Base-by-base conservation (phyloP, 139 green algal genomes). In the Coccomyxa sp. region DNA sequence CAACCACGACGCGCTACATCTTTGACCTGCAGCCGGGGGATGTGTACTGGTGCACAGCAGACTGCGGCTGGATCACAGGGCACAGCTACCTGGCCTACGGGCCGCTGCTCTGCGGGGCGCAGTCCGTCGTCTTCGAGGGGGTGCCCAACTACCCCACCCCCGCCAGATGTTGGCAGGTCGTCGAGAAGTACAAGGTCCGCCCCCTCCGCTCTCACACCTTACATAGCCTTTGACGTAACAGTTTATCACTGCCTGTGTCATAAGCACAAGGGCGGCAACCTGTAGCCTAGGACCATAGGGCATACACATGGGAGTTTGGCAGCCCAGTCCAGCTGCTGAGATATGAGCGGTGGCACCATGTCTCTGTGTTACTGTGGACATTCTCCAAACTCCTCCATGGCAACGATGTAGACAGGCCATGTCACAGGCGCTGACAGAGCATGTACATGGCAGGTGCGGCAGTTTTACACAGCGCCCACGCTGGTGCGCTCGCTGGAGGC, bases 21-120 rank as follows among this genome's bases (percentile, higher is more conserved):
- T 83, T 83, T 55, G 89, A 96, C 80, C 77, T 96, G 79, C 85
- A 93, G 55, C 84, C 81, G 1, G 91, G 86, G 0, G 95, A 98
- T 79, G 84, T 98, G 3, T 99, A 94, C 85, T 98, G 93, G 95
- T 97, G 90, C 87, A 98, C 94, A 27, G 96, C 95, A 3, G 95
- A 98, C 85, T 98, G 95, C 83, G 96, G 96, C 31, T 99, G 96
- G 96, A 98, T 99, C 87, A 99, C 96, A 0, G 79, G 93, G 12
- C 94, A 97, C 90, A 90, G 88, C 6, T 97, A 96, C 87, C 81
- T 96, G 6, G 88, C 92, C 9, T 97, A 94, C 75, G 90, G 84
- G 91, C 96, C 96, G 0, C 86, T 99, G 83, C 86, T 99, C 22
- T 93, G 94, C 75, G 90, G 94, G 10, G 93, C 89, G 7, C 89